A percentile compares a stretch with the other conserved stretches of the same genome.
Evolutionary conservation across 2,329 filamentous ascomycete species (phyloP).

Genomic region (Fusarium transvaalense): DNA sequence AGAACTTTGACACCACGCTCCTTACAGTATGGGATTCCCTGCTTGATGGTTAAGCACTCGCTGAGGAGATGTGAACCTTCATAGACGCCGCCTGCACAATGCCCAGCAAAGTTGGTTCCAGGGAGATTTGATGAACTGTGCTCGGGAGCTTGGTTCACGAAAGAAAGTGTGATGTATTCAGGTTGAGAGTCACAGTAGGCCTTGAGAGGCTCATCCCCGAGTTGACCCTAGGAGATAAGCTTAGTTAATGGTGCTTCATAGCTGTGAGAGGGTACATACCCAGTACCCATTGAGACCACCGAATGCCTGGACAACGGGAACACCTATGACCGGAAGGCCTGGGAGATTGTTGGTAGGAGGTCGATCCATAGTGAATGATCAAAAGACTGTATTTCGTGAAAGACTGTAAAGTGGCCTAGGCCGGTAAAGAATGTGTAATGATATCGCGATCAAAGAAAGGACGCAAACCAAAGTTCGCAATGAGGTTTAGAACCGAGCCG

Average conservation of each 20-base stretch:
- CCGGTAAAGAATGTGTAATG: conserved; percentile 51
- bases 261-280: conserved; percentile 44
- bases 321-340: conserved; percentile 3
- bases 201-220: conserved; percentile 49
- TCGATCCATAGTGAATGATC: conserved; percentile 37
- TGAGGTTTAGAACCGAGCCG: conserved; percentile 49
- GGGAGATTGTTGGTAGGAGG: conserved; percentile 39
- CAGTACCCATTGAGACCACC: conserved; percentile 58
- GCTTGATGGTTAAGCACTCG: conserved; percentile 54
- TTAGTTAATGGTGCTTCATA: not conserved
- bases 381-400: conserved; percentile 41
- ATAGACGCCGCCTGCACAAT: conserved; percentile 52
- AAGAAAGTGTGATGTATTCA: conserved; percentile 55
- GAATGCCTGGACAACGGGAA: conserved; percentile 36
- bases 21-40: conserved; percentile 59
- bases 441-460: conserved; percentile 54
- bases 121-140: conserved; percentile 53
- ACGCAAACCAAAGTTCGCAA: conserved; percentile 56
- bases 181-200: conserved; percentile 55
- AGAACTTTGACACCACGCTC: conserved; percentile 58
- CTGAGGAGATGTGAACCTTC: conserved; percentile 49
- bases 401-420: conserved; percentile 54
- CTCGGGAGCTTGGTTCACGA: conserved; percentile 56
- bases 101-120: conserved; percentile 56
- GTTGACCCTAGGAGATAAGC: conserved; percentile 52